Conservation (phyloP, 148 eudicot genomes). For the Silene conica region DNA sequence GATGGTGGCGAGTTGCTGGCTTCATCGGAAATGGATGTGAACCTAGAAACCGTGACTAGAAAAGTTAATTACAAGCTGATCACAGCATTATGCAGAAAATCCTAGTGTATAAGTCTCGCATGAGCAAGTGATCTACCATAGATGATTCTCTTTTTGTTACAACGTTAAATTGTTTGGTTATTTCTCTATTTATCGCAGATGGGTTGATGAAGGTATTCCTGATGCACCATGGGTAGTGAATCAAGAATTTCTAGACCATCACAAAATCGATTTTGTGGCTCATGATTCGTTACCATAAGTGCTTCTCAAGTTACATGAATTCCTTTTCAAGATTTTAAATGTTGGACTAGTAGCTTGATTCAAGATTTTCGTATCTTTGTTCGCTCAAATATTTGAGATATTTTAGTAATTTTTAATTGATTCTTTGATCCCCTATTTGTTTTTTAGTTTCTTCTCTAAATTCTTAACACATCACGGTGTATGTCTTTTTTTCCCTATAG, state of each 20-base stretch:
- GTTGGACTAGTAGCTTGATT: not conserved
- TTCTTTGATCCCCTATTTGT: not conserved
- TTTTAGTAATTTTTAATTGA: not conserved
- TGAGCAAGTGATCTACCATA: not conserved
- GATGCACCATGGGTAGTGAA: constrained; percentile 74
- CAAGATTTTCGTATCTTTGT: not conserved
- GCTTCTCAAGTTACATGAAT: not conserved
- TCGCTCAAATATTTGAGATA: not conserved
- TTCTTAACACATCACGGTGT: not conserved
- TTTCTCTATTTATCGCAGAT: constrained; percentile 31
- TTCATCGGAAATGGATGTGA: not conserved
- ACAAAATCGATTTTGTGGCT: constrained; percentile 65
- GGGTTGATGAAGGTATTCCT: constrained; percentile 84
- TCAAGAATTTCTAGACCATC: constrained; percentile 59
- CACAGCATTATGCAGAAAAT: not conserved
- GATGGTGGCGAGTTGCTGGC: no score
- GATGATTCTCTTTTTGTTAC: not conserved
- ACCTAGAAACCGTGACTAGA: not conserved
- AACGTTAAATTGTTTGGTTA: not conserved
- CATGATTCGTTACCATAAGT: constrained; percentile 78
- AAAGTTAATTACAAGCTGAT: not conserved
- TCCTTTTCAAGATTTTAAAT: not conserved
- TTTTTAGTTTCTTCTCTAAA: not conserved
- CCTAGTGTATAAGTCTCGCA: not conserved
- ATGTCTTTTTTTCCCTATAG: constrained; percentile 25